Conservation (phyloP, 768 basidiomycete species). For the Podaxis sp. region DNA sequence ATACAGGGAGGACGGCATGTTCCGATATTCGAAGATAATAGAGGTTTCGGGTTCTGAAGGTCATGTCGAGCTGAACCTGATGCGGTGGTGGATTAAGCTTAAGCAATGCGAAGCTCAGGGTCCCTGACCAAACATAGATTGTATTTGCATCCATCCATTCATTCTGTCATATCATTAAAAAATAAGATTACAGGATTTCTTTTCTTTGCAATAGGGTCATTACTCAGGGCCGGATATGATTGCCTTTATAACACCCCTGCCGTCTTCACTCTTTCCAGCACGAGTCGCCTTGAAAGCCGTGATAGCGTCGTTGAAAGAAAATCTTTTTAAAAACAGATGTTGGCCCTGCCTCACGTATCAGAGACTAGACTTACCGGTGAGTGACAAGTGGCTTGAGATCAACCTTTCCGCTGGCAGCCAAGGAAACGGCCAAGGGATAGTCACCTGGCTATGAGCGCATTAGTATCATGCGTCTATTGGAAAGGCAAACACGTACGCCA, state of each 20-base stretch:
- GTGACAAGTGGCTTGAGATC: slow-evolving; percentile 87
- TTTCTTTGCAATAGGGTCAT: background rate
- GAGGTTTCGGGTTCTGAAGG: slow-evolving; percentile 67
- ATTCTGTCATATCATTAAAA: background rate
- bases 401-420: slow-evolving; percentile 78
- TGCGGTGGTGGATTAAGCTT: background rate
- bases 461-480: background rate
- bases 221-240: slow-evolving; percentile 78
- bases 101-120: background rate
- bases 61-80: slow-evolving; percentile 27
- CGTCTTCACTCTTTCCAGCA: slow-evolving; percentile 78
- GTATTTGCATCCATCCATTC: background rate
- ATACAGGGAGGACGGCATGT: slow-evolving; percentile 70
- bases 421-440: slow-evolving; percentile 80
- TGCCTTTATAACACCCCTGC: slow-evolving; percentile 84
- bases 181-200: background rate
- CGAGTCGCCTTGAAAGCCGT: slow-evolving; percentile 81
- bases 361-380: slow-evolving; percentile 53
- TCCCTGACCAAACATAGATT: background rate
- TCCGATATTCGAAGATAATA: slow-evolving; percentile 82
- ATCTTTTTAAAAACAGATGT: slow-evolving; percentile 36
- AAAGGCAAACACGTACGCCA: slow-evolving; percentile 41
- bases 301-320: slow-evolving; percentile 70
- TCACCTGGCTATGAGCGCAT: slow-evolving; percentile 59
- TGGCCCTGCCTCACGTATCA: background rate